A percentile compares a stretch with the other conserved stretches of the same genome.
Conservation (phyloP, 2,329 filamentous ascomycete genomes). For the Coniosporium tulheliwenetii region DNA sequence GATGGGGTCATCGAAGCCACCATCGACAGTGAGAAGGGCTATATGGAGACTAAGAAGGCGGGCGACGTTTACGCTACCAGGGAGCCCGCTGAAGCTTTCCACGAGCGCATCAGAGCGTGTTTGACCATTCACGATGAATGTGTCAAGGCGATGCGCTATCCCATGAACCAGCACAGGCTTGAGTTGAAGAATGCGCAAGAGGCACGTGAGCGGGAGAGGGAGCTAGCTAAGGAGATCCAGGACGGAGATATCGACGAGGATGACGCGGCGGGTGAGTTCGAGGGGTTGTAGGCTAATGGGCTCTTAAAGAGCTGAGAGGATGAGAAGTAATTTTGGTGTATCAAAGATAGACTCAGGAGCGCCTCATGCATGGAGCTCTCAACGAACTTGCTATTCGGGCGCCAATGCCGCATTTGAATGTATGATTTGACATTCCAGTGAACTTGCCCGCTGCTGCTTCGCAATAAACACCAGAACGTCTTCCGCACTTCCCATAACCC, state of each 20-base stretch:
- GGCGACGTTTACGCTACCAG: constrained; percentile 92
- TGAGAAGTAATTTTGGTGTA: background rate
- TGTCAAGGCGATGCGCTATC: constrained; percentile 98
- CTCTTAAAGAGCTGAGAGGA: background rate
- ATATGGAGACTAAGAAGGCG: constrained; percentile 96
- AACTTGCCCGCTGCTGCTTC: no score
- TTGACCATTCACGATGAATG: constrained; percentile 90
- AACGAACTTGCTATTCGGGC: no score
- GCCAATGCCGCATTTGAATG: no score
- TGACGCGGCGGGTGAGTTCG: constrained; percentile 88
- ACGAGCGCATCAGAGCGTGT: constrained; percentile 88
- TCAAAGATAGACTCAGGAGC: no score
- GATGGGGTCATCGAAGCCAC: constrained; percentile 95
- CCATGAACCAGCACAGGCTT: constrained; percentile 96
- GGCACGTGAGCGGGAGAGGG: constrained; percentile 87
- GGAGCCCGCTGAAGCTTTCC: constrained; percentile 93
- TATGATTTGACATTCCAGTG: no score
- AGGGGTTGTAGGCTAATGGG: constrained; percentile 55
- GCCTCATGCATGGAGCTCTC: no score
- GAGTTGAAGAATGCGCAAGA: constrained; percentile 98
- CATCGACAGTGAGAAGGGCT: constrained; percentile 83
- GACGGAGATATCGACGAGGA: constrained; percentile 95
- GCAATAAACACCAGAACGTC: no score
- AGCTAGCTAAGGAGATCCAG: constrained; percentile 97
- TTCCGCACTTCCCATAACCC: no score